Base-by-base conservation (phyloP, 2,329 filamentous ascomycete genomes). In the Hirsutella thompsonii region DNA sequence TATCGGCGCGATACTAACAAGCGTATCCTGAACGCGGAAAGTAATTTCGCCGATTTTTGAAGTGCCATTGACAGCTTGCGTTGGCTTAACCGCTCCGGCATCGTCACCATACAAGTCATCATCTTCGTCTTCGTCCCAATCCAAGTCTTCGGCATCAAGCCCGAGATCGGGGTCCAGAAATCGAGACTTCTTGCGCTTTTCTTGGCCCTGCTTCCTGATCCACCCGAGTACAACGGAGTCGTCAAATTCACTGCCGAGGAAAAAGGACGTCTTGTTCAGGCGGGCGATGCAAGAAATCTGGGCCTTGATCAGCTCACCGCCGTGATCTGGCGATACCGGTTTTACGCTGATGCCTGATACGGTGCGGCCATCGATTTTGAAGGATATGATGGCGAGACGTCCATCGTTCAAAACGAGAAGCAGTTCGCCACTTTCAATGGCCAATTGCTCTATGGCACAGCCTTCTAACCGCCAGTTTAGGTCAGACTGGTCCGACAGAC, bases 341-440 rank as follows among this genome's bases (percentile, higher is more conserved):
- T 76, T 78, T 40, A 98, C 63, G n/a, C 73, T 77, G 45, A 98
- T 69, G 2, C 87, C 88, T 20, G 89, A 94, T 2, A 98, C 87
- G 2, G 85, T 93, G 41, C 92, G 77, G 14, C 93, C 92, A 56
- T 95, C 89, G 45, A 95, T 76, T 41, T 79, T 80, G 64, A 98
- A 95, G 14, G 75, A 81, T 11, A 96, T 61, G 19, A 92, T 72
- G 9, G 78, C 78, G 37, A 94, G 68, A 18, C 74, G 72, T 0
- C 92, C 92, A 50, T 82, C 79, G 42, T 77, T 77, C 20, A 94
- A 70, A 6, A 92, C 73, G 28, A 98, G 68, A n/a, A 98, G 67
- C 45, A 96, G 70, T 54, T 96, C 89, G 2, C 87, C 86, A 21
- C 74, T 79, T 40, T 88, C 82, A 14, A 77, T 70, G 3, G 82